Evolutionary conservation across 2,329 filamentous ascomycete genomes (phyloP), one percentile per base, ranked within the genome.

Genomic region (Lasiodiplodia hormozganensis): DNA sequence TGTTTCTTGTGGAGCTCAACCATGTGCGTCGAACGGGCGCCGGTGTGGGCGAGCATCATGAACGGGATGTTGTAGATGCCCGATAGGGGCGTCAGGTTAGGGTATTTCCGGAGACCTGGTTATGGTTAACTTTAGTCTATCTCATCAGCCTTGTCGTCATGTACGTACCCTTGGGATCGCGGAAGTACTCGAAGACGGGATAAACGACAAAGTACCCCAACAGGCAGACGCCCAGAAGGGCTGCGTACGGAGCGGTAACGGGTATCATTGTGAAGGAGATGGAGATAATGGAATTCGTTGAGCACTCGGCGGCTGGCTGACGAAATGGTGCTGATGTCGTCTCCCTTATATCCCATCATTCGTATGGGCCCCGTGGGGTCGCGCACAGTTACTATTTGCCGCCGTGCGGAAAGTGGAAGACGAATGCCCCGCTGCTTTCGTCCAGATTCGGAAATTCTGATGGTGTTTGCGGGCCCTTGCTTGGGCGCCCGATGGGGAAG

Each of bases 51-150:
- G 21, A 84, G 76, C 4, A 82, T 70, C 77, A 84, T 83, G 72
- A 84, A 86, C 0, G 82, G 79, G 2, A 86, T 71, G 56, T 81
- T 79, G 8, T 82, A 82, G 28, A 86, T 78, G 8, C 83, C 84
- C 0, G 84, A 82, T 14, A 85, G 76, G 4, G 79, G 73, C 36
- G 79, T 79, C 70, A 85, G 75, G 68, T 82, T 84, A 12, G 83
- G 83, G 68, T 84, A 86, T 73, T 80, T 82, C 28, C 85, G 81
- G 16, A 87, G 79, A 18, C 83, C 74, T 75, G 43, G 28, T 25
- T 6, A 2, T 16, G 16, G 47, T 62, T 18, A 64, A 57, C 69
- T 62, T 5, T 28, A 18, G 43, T 40, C 8, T 52, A 67, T 21
- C 43, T 36, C 36, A 53, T 10, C 31, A 34, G 8, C 31, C 31